Evolutionary conservation across 108 stramenopile species (phyloP).

Genomic region (Nitzschia palea): DNA sequence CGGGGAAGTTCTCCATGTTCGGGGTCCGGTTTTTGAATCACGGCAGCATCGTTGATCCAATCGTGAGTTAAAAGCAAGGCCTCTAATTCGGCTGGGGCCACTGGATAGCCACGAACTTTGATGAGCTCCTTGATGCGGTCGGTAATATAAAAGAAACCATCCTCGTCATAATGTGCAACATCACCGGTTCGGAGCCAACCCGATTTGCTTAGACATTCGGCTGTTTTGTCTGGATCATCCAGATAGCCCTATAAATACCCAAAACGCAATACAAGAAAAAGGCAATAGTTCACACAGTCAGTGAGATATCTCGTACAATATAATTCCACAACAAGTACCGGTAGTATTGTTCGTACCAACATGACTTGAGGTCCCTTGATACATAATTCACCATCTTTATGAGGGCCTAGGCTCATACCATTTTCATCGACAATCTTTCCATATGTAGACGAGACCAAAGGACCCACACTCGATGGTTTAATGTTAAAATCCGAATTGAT

Average conservation of each 20-base stretch:
- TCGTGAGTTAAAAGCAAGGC: conserved; percentile 81
- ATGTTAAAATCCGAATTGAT: conserved; percentile 56
- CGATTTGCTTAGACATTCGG: conserved; percentile 65
- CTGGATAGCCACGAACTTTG: conserved; percentile 91
- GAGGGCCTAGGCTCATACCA: conserved; percentile 66
- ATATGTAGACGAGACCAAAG: conserved; percentile 58
- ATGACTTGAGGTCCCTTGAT: conserved; percentile 85
- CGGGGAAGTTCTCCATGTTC: conserved; percentile 83
- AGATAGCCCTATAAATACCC: conserved; percentile 73
- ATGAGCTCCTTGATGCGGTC: conserved; percentile 95
- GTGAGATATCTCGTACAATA: background rate
- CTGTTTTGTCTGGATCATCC: conserved; percentile 77
- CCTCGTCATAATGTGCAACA: conserved; percentile 83
- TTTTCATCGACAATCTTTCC: conserved; percentile 81
- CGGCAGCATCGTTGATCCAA: conserved; percentile 82
- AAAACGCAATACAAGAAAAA: background rate
- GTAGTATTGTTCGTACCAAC: conserved; percentile 33
- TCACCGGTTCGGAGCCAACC: conserved; percentile 92
- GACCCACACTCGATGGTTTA: conserved; percentile 62
- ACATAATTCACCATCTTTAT: conserved; percentile 78
- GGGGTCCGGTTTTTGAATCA: conserved; percentile 82
- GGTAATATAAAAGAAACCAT: conserved; percentile 85
- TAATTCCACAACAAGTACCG: conserved; percentile 9
- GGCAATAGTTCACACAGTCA: conserved; percentile 1
- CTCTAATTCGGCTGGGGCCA: conserved; percentile 95